phyloP scores from a whole-genome alignment of 2,329 filamentous ascomycete genomes.

The Chaetomiaceae sp. region DNA sequence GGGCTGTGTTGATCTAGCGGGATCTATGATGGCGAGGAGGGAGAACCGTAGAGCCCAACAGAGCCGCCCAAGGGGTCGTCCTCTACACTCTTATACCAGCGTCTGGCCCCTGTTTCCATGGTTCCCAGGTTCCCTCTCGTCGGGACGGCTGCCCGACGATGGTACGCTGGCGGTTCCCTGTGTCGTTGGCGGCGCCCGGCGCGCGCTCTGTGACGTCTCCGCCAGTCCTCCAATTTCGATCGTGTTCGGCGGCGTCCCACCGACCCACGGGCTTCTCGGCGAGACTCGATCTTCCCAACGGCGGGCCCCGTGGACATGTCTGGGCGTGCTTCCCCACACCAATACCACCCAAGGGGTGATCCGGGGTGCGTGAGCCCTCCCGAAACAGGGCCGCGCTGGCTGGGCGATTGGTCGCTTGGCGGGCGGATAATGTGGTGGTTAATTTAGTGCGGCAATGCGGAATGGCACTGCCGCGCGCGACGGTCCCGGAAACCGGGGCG shows the following conservation, averaged over 20 bases:
- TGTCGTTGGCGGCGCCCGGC: neutral
- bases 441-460: conserved; percentile 18
- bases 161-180: neutral
- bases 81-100: conserved; percentile 4
- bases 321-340: conserved; percentile 11
- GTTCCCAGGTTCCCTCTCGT: neutral
- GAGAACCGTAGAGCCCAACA: neutral
- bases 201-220: neutral
- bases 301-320: conserved; percentile 14
- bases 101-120: neutral
- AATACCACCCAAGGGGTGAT: conserved; percentile 15
- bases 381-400: conserved; percentile 11
- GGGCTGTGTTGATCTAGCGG: neutral
- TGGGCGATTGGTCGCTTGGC: conserved; percentile 15
- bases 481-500: conserved; percentile 17
- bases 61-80: neutral
- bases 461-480: conserved; percentile 15
- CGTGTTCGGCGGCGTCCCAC: conserved; percentile 9
- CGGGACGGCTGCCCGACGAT: neutral
- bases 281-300: neutral
- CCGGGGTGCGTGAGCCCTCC: conserved; percentile 13
- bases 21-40: neutral
- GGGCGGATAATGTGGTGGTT: conserved; percentile 20
- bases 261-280: neutral
- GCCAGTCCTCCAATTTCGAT: conserved; percentile 13